A percentile compares a stretch with the other conserved stretches of the same genome.
Conservation (phyloP, 1,284 basidiomycete species). For the Pascua sp. region DNA sequence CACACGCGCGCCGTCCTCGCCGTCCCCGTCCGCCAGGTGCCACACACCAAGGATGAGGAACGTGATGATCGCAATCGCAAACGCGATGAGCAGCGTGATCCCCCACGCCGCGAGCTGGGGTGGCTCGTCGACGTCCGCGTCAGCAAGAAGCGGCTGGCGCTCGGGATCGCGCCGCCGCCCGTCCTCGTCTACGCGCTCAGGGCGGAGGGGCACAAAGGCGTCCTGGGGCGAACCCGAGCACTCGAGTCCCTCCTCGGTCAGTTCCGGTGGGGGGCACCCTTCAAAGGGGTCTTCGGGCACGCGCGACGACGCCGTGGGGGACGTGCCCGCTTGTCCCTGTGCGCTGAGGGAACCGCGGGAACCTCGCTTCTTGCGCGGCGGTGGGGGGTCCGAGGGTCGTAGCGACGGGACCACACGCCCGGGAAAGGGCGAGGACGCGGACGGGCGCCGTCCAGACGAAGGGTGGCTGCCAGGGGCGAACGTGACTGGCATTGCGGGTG, state of each 20-base stretch:
- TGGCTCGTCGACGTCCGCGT: conserved; percentile 17
- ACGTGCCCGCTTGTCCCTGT: background rate
- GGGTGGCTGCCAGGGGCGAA: conserved; percentile 9
- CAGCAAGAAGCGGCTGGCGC: conserved; percentile 50
- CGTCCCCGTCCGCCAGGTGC: background rate
- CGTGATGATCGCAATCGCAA: conserved; percentile 4
- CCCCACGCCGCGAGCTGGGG: background rate
- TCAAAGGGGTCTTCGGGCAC: conserved; percentile 2
- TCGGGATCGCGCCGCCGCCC: conserved; percentile 36
- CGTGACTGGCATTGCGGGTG: conserved; percentile 14
- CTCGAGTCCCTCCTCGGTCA: no score
- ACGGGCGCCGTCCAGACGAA: conserved; percentile 5
- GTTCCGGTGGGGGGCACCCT: background rate
- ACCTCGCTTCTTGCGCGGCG: conserved; percentile 1
- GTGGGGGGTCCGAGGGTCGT: conserved; percentile 7
- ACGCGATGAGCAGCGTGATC: background rate
- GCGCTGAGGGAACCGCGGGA: background rate
- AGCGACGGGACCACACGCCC: conserved; percentile 12
- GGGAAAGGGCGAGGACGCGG: conserved; percentile 14
- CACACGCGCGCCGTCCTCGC: background rate
- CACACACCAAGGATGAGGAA: conserved; percentile 3
- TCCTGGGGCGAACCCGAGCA: conserved; percentile 1
- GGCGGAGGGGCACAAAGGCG: background rate
- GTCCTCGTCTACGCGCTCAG: background rate
- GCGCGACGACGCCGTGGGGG: background rate